phyloP scores from a whole-genome alignment of 2,329 filamentous ascomycete species.

The Penicillium sp. region DNA sequence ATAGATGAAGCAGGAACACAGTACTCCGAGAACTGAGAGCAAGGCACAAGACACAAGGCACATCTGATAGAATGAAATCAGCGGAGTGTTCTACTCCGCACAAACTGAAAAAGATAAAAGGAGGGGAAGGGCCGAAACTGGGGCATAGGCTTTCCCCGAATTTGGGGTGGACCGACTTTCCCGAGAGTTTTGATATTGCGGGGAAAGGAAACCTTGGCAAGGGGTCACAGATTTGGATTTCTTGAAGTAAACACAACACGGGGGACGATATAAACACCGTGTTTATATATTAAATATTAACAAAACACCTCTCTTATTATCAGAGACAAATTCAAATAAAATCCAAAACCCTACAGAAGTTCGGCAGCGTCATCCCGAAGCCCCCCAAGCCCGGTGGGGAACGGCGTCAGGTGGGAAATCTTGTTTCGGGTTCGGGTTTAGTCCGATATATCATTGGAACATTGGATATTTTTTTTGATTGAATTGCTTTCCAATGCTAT shows the following conservation, averaged over 20 bases:
- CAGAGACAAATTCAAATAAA: not conserved
- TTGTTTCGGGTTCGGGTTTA: not conserved
- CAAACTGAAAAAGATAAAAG: not conserved
- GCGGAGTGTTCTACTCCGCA: conserved; percentile 20
- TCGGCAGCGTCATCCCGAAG: not conserved
- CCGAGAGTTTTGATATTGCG: conserved; percentile 6
- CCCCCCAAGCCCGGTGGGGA: not conserved
- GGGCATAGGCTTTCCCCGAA: not conserved
- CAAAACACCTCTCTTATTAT: too few relatives aligned
- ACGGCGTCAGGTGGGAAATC: not conserved
- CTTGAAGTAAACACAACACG: not conserved
- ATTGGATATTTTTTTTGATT: not conserved
- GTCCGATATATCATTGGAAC: not conserved
- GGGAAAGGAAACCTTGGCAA: conserved; percentile 2
- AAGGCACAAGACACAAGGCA: not conserved
- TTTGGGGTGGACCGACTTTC: not conserved
- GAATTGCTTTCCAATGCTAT: not conserved
- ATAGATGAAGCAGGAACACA: conserved; percentile 2
- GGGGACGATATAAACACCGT: not conserved
- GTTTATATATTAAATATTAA: too few relatives aligned
- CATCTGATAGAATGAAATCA: not conserved
- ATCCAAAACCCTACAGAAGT: not conserved
- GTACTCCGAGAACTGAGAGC: not conserved
- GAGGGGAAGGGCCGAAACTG: not conserved
- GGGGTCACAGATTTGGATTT: not conserved